These are phyloP conservation scores for Cinchona pubescens DNA, from an alignment of 257 asterid genomes.

Conservation along the genomic window DNA sequence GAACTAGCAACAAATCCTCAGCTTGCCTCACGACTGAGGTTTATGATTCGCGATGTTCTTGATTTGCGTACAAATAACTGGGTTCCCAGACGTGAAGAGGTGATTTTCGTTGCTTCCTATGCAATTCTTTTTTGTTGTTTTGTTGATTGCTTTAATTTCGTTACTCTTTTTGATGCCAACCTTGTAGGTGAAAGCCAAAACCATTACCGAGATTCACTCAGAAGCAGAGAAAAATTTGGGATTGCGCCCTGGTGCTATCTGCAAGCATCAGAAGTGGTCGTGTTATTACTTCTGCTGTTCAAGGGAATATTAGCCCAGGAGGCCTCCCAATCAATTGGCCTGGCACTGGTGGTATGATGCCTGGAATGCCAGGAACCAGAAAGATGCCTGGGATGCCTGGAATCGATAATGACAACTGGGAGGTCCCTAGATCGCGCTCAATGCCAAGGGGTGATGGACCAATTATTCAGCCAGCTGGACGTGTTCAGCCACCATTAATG, in stretches of 20 bases:
- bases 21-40: conserved; percentile 74
- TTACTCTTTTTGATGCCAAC: conserved; percentile 6
- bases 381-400: conserved; percentile 88
- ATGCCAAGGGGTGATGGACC: conserved; percentile 77
- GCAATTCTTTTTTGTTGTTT: neutral
- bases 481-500: conserved; percentile 44
- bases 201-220: conserved; percentile 79
- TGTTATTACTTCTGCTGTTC: conserved; percentile 48
- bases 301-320: conserved; percentile 57
- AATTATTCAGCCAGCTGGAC: conserved; percentile 42
- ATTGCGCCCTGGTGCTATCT: conserved; percentile 89
- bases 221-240: conserved; percentile 97
- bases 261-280: conserved; percentile 75
- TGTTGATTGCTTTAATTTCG: neutral
- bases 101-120: conserved; percentile 16
- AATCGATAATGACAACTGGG: conserved; percentile 74
- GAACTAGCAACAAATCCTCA: conserved; percentile 73
- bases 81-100: conserved; percentile 98
- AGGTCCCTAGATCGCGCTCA: conserved; percentile 67
- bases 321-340: conserved; percentile 74
- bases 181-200: conserved; percentile 82
- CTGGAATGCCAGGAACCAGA: conserved; percentile 93
- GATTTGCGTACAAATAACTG: conserved; percentile 74
- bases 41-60: conserved; percentile 80
- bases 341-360: conserved; percentile 95